Conservation (phyloP, 2,329 filamentous ascomycete genomes). For the Hymenoscyphus albidus region DNA sequence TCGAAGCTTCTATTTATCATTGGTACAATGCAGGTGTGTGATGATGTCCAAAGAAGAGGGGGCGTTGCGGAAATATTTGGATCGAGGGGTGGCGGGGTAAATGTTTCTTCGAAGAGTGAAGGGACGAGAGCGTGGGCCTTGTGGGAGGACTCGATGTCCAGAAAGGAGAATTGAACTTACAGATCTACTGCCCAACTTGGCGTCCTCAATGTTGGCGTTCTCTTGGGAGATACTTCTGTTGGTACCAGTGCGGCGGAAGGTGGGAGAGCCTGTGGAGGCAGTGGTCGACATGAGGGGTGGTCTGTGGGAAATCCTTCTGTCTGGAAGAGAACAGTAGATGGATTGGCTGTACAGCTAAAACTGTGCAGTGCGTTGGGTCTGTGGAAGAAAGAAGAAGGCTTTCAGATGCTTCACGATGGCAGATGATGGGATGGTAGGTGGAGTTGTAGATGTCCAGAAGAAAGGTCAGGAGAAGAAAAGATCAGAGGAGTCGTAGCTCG, state of each 20-base stretch:
- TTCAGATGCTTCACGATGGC: constrained; percentile 16
- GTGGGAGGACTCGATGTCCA: not conserved
- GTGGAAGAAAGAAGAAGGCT: not conserved
- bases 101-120: constrained; percentile 5
- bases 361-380: not conserved
- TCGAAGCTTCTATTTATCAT: not conserved
- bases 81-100: not conserved
- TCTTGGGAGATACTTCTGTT: constrained; percentile 40
- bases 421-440: constrained; percentile 28
- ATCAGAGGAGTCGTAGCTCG: constrained; percentile 34
- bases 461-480: constrained; percentile 22
- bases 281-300: constrained; percentile 40
- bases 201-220: constrained; percentile 25
- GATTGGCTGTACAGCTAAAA: constrained; percentile 7
- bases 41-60: not conserved
- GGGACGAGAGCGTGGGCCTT: constrained; percentile 2
- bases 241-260: constrained; percentile 36
- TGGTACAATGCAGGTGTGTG: not conserved
- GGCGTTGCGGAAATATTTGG: not conserved
- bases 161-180: constrained; percentile 30
- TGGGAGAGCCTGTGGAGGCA: constrained; percentile 42
- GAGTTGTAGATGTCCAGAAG: constrained; percentile 26
- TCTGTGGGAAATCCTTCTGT: constrained; percentile 5
- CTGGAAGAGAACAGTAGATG: constrained; percentile 29
- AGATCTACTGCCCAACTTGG: constrained; percentile 28